A percentile compares a stretch with the other conserved stretches of the same genome.
These are phyloP conservation scores for Fusarium keratoplasticum DNA, from an alignment of 2,329 filamentous ascomycete genomes.

Conservation along the genomic window DNA sequence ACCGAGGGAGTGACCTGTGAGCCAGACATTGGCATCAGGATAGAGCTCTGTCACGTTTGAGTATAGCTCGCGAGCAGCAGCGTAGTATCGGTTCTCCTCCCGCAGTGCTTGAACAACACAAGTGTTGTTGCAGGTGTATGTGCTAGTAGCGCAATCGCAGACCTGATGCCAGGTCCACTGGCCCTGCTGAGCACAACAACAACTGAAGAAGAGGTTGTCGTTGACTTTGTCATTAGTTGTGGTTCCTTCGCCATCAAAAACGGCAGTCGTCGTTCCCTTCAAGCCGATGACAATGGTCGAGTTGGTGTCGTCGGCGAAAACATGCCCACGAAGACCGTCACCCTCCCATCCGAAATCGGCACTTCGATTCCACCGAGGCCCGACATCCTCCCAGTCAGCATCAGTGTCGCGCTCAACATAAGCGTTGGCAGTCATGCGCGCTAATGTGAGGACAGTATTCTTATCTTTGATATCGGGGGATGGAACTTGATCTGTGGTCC, in stretches of 20 bases:
- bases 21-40: constrained; percentile 85
- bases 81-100: constrained; percentile 92
- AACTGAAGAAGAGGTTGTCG: constrained; percentile 98
- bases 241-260: constrained; percentile 97
- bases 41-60: constrained; percentile 92
- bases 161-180: constrained; percentile 91
- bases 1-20: constrained; percentile 92
- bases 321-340: constrained; percentile 90
- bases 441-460: constrained; percentile 83
- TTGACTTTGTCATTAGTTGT: constrained; percentile 98
- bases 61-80: constrained; percentile 88
- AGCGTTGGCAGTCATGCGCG: constrained; percentile 89
- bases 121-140: constrained; percentile 92
- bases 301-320: constrained; percentile 89
- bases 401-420: constrained; percentile 81
- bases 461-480: constrained; percentile 89
- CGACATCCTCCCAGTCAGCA: constrained; percentile 86
- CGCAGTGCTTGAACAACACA: constrained; percentile 81
- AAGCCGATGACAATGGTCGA: constrained; percentile 90
- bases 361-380: constrained; percentile 83
- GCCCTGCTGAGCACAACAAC: constrained; percentile 94
- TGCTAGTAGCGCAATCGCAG: constrained; percentile 89
- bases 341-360: constrained; percentile 92
- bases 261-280: constrained; percentile 89
- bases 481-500: constrained; percentile 82